Conservation (phyloP, 495 filamentous ascomycete genomes). For the Lophium mytilinum region DNA sequence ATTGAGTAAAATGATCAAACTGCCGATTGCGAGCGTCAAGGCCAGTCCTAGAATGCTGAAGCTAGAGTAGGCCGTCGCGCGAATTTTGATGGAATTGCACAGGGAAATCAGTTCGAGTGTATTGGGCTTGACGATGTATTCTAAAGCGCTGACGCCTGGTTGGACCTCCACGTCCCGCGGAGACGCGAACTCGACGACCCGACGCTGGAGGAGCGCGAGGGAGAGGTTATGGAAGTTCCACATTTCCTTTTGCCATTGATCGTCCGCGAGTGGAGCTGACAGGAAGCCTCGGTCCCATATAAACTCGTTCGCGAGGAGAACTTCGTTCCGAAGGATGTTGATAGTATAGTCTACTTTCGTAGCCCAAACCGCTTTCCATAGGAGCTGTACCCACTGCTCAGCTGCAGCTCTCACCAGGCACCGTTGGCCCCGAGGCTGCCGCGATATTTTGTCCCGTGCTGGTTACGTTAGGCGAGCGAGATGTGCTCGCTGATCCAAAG, state of each 20-base stretch:
- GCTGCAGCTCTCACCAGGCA: no score
- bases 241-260: constrained; percentile 16
- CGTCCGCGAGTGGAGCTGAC: background rate
- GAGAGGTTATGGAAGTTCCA: constrained; percentile 14
- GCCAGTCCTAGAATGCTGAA: constrained; percentile 14
- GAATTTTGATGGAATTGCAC: constrained; percentile 14
- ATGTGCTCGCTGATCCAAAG: no score
- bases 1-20: constrained; percentile 6
- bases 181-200: background rate
- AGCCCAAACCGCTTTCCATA: constrained; percentile 4
- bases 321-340: constrained; percentile 1
- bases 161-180: constrained; percentile 3
- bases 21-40: background rate
- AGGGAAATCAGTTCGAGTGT: background rate
- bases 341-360: constrained; percentile 5
- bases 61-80: background rate
- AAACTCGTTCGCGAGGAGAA: constrained; percentile 9
- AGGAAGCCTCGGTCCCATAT: constrained; percentile 8
- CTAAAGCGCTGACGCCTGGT: background rate
- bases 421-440: no score
- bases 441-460: no score
- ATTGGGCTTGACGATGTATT: constrained; percentile 4
- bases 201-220: constrained; percentile 5
- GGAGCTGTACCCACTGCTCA: no score
- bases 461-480: no score